Evolutionary conservation across 192 early-diverging fungal genomes (phyloP), one percentile per base, ranked within the genome.

Genomic region (Coemansia sp.): DNA sequence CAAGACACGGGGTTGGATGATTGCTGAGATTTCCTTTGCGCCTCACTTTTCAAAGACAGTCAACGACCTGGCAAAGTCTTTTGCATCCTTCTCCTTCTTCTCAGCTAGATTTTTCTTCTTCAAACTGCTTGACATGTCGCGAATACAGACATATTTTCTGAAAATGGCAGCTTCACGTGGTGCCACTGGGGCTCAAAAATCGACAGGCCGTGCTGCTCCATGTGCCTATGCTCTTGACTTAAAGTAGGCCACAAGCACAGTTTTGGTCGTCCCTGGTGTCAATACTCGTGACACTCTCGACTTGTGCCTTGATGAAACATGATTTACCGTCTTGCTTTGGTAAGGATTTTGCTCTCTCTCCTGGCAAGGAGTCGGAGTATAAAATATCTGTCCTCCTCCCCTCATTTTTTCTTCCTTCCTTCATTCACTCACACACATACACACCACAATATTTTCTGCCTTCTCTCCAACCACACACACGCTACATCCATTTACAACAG

Each of bases 201-300:
- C 50, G 50, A 13, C 24, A 18, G 29, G 24, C 50, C 12, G 50
- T 9, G 24, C 24, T 53, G 24, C 10, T 29, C 50, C 20, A 27
- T 53, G 50, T 53, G 50, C 50, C 50, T 27, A 11, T 53, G 50
- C 50, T 11, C 11, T 53, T 53, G 50, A 53, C 50, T 53, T 53
- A 27, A 2, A 27, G 22, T 11, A 53, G 50, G 9, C 50, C 50
- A 53, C 24, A 27, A 27, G 24, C 50, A 27, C 22, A 11, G 2
- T 53, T 50, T 22, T n/a, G 20, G 6, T 50, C 22, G 47, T 22
- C 47, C 47, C 16, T 50, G 47, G 47, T 50, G 47, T 50, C 47
- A 50, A 50, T 50, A 9, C 47, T 50, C 47, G 47, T 50, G 47
- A 50, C 47, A 5, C 47, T 5, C 20, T 18, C 47, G 47, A 50